Evolutionary conservation across 495 filamentous ascomycete genomes (phyloP).

Genomic region (Xylaria palmicola): DNA sequence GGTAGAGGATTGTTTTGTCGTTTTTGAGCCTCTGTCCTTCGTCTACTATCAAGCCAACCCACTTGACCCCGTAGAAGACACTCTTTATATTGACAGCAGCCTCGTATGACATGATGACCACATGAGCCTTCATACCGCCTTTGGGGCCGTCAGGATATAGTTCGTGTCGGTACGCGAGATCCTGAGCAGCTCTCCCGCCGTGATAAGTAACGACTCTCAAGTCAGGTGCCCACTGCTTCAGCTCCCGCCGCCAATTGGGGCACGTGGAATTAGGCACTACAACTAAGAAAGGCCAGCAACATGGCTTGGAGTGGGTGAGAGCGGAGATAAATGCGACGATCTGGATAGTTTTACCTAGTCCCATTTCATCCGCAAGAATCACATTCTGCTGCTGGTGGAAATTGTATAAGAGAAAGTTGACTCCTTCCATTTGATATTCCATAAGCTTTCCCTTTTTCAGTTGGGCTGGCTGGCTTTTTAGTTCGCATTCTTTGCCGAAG

Average conservation of each 20-base stretch:
- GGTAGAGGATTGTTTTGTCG: constrained; percentile 79
- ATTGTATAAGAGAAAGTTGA: constrained; percentile 97
- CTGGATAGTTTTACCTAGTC: constrained; percentile 96
- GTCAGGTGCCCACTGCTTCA: constrained; percentile 87
- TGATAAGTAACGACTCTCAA: constrained; percentile 90
- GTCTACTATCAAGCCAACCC: constrained; percentile 89
- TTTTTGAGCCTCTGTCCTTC: constrained; percentile 97
- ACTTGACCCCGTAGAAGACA: constrained; percentile 67
- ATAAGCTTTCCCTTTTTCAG: constrained; percentile 81
- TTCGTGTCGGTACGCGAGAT: constrained; percentile 72
- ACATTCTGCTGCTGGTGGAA: constrained; percentile 78
- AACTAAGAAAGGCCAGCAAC: constrained; percentile 88
- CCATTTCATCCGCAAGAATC: constrained; percentile 99
- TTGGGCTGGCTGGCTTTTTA: constrained; percentile 69
- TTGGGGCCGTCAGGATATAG: constrained; percentile 62
- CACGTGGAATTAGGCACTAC: constrained; percentile 94
- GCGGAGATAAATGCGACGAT: constrained; percentile 79
- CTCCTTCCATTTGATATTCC: constrained; percentile 88
- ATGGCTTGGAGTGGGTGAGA: constrained; percentile 69
- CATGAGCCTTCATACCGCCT: constrained; percentile 72
- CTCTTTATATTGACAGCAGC: constrained; percentile 70
- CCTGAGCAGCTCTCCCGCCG: constrained; percentile 67
- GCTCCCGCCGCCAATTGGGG: constrained; percentile 94
- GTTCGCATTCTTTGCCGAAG: constrained; percentile 65
- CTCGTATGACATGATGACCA: constrained; percentile 94